Evolutionary conservation across 2,329 filamentous ascomycete species (phyloP), one percentile per base, ranked within the genome.

Genomic region (Alternaria hordeiaustralica): DNA sequence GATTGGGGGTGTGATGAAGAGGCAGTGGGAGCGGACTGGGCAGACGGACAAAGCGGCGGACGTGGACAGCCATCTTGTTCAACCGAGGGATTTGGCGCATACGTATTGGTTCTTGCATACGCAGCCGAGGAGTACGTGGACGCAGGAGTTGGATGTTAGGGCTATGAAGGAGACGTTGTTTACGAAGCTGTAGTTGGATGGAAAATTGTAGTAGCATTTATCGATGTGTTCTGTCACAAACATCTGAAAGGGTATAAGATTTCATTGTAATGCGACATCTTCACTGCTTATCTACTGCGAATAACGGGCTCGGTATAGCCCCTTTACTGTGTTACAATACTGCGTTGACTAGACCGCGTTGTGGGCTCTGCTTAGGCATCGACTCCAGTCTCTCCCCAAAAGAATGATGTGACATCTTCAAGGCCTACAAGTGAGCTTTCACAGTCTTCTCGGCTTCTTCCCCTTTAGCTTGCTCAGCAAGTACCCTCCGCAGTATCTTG

Each of bases 41-140:
- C 47, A 51, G 47, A n/a, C 26, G 0, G 47, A 71, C 23, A 65
- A 53, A 13, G 10, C 58, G 9, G 25, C 61, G 2, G 64, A 67
- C 1, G 21, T 65, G 18, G 55, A 59, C 1, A 55, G 54, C 4
- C 59, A 67, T 41, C 50, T 67, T 6, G 43, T 65, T 21, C 64
- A 67, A 50, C 64, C 64, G 9, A 45, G 28, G 15, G 64, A 67
- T 65, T 18, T 67, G 62, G 64, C 64, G 7, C 58, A 67, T 30
- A 67, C 62, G 30, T 67, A 67, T 18, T 72, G 68, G 70, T 72
- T 70, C 11, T 33, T 71, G 30, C 68, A 72, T 55, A 71, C 61
- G 28, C 70, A 72, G 44, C 64, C 64, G n/a, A 57, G 67, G 20
- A 72, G 70, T 63, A 68, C 70, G 5, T 72, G 70, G 70, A 72